A percentile compares a stretch with the other conserved stretches of the same genome.
Evolutionary conservation across 2,329 filamentous ascomycete genomes (phyloP).

Genomic region (Colletotrichum somersetense): DNA sequence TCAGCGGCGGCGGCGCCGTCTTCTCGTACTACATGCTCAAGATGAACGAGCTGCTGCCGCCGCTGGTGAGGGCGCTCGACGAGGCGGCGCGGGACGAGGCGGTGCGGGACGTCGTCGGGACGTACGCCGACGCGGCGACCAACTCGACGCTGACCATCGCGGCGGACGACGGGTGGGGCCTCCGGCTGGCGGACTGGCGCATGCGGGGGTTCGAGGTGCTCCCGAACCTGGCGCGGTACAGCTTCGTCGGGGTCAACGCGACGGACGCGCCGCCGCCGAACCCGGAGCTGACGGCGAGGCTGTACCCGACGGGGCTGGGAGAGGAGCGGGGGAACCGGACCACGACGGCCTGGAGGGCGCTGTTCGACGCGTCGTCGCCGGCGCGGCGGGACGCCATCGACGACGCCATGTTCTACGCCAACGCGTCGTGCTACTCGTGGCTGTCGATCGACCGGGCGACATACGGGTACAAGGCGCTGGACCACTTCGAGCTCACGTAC

Average conservation of each 20-base stretch:
- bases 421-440: conserved; percentile 51
- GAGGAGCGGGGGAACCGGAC: conserved; percentile 29
- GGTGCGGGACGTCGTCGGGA: conserved; percentile 50
- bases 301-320: conserved; percentile 35
- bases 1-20: conserved; percentile 6
- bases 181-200: conserved; percentile 54
- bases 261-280: conserved; percentile 10
- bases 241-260: conserved; percentile 12
- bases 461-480: conserved; percentile 48
- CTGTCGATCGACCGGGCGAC: conserved; percentile 49
- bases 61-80: conserved; percentile 58
- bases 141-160: conserved; percentile 57
- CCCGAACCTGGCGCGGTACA: conserved; percentile 50
- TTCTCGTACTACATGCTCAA: conserved; percentile 35
- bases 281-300: conserved; percentile 42
- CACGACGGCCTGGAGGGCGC: conserved; percentile 49
- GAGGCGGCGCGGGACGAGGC: conserved; percentile 56
- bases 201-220: conserved; percentile 58
- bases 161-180: conserved; percentile 54
- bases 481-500: conserved; percentile 48
- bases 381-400: conserved; percentile 44
- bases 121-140: conserved; percentile 52
- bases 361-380: conserved; percentile 46
- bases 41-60: conserved; percentile 46
- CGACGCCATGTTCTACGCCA: conserved; percentile 45